Conservation (phyloP, 1,139 yeast genomes). For the Diutina sp. region DNA sequence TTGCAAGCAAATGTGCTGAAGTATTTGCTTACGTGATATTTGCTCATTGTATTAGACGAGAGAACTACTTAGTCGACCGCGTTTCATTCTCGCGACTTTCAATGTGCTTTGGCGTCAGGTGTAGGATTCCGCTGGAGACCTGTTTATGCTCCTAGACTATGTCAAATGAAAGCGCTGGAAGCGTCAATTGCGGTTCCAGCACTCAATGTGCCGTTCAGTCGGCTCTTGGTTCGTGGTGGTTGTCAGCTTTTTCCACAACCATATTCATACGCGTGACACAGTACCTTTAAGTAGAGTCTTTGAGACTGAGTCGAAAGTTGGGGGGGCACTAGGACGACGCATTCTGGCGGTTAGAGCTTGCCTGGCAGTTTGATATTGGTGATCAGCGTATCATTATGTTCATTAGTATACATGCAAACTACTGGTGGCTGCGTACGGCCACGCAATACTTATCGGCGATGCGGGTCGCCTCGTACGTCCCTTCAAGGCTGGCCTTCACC, state of each 20-base stretch:
- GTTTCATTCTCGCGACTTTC: conserved; percentile 29
- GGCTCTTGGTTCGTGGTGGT: conserved; percentile 92
- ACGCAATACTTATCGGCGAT: conserved; percentile 68
- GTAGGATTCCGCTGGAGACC: conserved; percentile 91
- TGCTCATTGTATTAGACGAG: background rate
- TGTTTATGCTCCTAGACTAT: conserved; percentile 71
- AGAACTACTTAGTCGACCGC: background rate
- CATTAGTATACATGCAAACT: background rate
- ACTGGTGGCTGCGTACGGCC: background rate
- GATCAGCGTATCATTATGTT: background rate
- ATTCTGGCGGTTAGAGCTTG: too few species aligned
- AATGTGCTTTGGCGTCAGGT: conserved; percentile 34
- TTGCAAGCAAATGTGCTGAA: background rate
- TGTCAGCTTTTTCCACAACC: conserved; percentile 52
- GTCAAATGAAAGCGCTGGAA: conserved; percentile 44
- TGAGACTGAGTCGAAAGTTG: too few species aligned
- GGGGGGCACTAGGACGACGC: too few species aligned
- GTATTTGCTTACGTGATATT: background rate
- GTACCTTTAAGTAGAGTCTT: too few species aligned
- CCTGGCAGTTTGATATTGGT: too few species aligned
- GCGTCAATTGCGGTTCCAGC: conserved; percentile 17
- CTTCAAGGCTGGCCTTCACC: conserved; percentile 73
- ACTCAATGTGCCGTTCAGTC: conserved; percentile 52
- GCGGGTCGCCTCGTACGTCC: conserved; percentile 86
- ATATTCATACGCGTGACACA: conserved; percentile 37